phyloP scores from a whole-genome alignment of 2,329 filamentous ascomycete species.

The Trichoderma sp. region DNA sequence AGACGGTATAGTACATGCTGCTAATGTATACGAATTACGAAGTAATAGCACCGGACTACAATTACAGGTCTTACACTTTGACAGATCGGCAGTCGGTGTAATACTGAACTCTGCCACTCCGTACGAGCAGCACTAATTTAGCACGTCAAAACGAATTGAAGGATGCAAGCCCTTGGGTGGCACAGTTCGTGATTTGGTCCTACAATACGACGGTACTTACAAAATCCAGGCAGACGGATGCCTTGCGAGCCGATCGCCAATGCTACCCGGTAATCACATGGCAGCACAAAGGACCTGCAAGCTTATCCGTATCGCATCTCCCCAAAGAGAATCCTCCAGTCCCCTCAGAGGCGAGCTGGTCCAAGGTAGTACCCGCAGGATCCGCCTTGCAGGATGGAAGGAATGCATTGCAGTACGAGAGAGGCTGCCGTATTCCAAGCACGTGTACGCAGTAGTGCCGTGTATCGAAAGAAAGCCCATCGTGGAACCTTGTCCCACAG shows the following conservation, averaged over 20 bases:
- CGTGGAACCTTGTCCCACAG: background rate
- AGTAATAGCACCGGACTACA: background rate
- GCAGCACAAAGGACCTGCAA: background rate
- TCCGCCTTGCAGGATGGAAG: conserved; percentile 8
- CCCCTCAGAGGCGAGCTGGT: background rate
- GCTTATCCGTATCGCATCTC: background rate
- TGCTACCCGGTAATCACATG: background rate
- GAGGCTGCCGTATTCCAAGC: background rate
- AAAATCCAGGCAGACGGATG: background rate
- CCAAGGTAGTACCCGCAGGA: background rate
- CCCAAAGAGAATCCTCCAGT: background rate
- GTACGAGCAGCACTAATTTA: background rate
- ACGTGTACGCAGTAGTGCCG: background rate
- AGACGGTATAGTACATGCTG: background rate
- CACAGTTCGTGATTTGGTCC: background rate
- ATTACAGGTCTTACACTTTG: conserved; percentile 1
- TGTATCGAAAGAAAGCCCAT: background rate
- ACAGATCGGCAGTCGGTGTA: conserved; percentile 13
- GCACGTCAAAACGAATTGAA: background rate
- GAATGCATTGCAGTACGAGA: background rate
- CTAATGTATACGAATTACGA: background rate
- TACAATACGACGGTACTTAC: background rate
- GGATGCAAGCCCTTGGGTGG: background rate
- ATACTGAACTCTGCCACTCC: background rate
- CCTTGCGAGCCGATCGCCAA: background rate